Percentiles rank a stretch among this genome's conserved stretches.
These are phyloP conservation scores for Psilocybe cyanescens DNA, from an alignment of 768 basidiomycete genomes.

Conservation along the genomic window DNA sequence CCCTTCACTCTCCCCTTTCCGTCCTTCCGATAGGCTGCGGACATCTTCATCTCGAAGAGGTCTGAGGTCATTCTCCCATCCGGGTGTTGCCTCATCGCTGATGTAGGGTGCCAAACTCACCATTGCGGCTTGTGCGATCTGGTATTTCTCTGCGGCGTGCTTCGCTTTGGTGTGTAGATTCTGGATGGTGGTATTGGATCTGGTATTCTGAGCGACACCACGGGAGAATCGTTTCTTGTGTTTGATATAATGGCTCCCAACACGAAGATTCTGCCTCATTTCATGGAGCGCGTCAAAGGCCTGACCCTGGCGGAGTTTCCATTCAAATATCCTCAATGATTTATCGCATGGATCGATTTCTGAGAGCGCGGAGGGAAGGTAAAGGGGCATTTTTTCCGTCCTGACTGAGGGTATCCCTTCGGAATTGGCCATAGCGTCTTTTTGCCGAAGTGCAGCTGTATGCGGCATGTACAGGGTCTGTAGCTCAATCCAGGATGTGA, in stretches of 20 bases:
- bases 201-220: constrained; percentile 10
- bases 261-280: constrained; percentile 15
- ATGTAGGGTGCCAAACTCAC: not conserved
- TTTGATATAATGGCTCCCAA: constrained; percentile 2
- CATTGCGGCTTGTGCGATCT: not conserved
- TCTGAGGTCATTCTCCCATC: not conserved
- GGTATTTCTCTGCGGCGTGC: constrained; percentile 5
- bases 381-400: not conserved
- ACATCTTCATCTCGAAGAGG: constrained; percentile 9
- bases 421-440: not conserved
- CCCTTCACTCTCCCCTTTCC: not conserved
- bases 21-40: not conserved
- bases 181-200: constrained; percentile 7
- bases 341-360: not conserved
- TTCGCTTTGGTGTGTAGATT: constrained; percentile 5
- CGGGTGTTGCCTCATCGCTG: not conserved
- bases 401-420: not conserved
- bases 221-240: constrained; percentile 11
- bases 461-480: constrained; percentile 13
- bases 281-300: constrained; percentile 21
- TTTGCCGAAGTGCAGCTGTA: not conserved
- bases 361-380: constrained; percentile 9
- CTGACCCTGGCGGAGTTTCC: constrained; percentile 17
- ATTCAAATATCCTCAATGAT: constrained; percentile 12
- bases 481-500: constrained; percentile 10